Base-by-base conservation (phyloP, 495 filamentous ascomycete species). In the Penicillium desertorum region DNA sequence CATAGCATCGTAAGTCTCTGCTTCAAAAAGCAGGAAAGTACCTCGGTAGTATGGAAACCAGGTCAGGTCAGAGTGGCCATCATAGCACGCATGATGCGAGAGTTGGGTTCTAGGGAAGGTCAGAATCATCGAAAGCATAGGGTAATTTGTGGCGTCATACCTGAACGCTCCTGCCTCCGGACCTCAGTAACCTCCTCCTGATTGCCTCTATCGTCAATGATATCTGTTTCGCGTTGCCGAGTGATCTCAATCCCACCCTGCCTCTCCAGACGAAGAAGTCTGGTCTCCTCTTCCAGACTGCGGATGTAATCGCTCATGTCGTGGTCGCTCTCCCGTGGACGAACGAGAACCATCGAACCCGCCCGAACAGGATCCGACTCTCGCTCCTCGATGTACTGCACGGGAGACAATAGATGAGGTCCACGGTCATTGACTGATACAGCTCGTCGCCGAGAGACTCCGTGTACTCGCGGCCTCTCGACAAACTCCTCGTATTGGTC, bases 121-220 rank as follows among this genome's bases (percentile, higher is more conserved):
- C 29, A 60, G 57, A 50, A 67, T 57, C 48, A 37, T 49, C 53
- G 29, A 56, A 78, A 65, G 68, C 75, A 81, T 48, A 60, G 62
- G 76, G 70, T 73, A 88, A 81, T 73, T 79, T 82, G 79, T 0
- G 17, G 9, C 45, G 89, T 79, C 86, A 80, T 91, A 95, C 92
- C 89, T 88, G 83, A 90, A 73, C 86, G 86, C 68, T 96, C 89
- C 78, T 85, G 88, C 74, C 88, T 86, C 60, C 60, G 56, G 32
- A 94, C 76, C 63, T 90, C 81, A 20, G 87, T 64, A 12, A 84
- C 69, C 51, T 83, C 78, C 55, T 81, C 74, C 55, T 63, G 61
- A 37, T 76, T 80, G 17, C 83, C 82, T 29, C 75, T 73, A 25
- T 79, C 74, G 14, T 74, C 66, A 54, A 72, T 68, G 12, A 72